These are phyloP conservation scores for Eustoma russellianum DNA, from an alignment of 257 asterid genomes.

Conservation along the genomic window DNA sequence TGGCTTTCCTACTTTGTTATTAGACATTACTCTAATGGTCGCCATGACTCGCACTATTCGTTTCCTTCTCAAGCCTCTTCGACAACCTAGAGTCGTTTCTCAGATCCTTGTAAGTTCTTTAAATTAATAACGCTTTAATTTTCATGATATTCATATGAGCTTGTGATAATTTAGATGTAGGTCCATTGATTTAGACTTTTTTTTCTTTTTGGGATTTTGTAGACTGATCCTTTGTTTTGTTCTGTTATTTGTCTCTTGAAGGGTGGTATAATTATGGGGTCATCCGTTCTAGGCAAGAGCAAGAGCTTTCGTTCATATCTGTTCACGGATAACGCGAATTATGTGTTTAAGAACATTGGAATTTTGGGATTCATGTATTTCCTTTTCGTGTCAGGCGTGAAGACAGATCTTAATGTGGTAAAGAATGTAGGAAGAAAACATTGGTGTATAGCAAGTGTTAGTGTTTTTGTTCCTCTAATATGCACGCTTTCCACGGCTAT, in stretches of 20 bases:
- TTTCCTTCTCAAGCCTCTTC: conserved; percentile 58
- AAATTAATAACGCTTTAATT: background rate
- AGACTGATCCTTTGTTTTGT: background rate
- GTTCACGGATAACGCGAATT: conserved; percentile 35
- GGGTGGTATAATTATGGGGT: conserved; percentile 83
- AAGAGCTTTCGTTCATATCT: conserved; percentile 27
- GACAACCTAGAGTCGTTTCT: conserved; percentile 56
- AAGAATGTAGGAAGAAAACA: conserved; percentile 33
- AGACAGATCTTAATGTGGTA: conserved; percentile 34
- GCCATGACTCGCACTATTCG: conserved; percentile 33
- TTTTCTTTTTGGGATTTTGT: too few relatives aligned
- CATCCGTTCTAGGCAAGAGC: conserved; percentile 47
- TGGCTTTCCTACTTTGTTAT: conserved; percentile 44
- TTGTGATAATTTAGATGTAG: background rate
- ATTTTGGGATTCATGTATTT: conserved; percentile 68
- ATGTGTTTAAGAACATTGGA: conserved; percentile 41
- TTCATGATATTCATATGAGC: background rate
- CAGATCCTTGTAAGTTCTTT: conserved; percentile 57
- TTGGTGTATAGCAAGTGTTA: conserved; percentile 38
- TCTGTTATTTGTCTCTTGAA: conserved; percentile 6
- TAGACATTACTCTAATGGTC: conserved; percentile 28
- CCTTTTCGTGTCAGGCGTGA: conserved; percentile 64
- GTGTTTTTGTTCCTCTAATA: conserved; percentile 27
- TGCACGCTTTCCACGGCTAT: conserved; percentile 22
- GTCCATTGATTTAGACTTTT: too few relatives aligned